A percentile compares a stretch with the other conserved stretches of the same genome.
These are phyloP conservation scores for Pluteus cervinus DNA, from an alignment of 768 basidiomycete genomes.

Conservation along the genomic window DNA sequence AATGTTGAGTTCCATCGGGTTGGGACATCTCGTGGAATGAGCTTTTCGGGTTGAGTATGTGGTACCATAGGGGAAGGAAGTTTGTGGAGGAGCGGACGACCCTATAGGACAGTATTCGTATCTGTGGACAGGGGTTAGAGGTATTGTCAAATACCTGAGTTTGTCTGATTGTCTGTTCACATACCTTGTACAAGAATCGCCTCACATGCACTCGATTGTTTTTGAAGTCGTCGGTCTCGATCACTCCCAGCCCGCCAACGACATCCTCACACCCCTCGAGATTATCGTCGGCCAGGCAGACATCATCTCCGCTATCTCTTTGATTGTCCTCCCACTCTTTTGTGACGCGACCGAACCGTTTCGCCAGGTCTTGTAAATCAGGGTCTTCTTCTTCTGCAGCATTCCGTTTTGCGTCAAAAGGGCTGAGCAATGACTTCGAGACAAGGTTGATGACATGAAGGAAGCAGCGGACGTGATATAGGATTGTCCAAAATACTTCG, in stretches of 20 bases:
- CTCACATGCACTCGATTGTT: too few species aligned
- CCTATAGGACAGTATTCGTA: conserved; percentile 10
- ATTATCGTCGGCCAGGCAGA: neutral
- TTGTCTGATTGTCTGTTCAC: too few species aligned
- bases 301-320: too few species aligned
- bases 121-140: too few species aligned
- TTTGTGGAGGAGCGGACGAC: conserved; percentile 1
- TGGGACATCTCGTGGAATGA: conserved; percentile 29
- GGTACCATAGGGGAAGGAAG: neutral
- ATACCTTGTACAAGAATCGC: too few species aligned
- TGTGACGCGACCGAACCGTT: too few species aligned
- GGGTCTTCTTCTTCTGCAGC: conserved; percentile 4
- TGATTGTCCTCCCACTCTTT: too few species aligned
- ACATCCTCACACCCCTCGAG: neutral
- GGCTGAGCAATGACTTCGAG: conserved; percentile 20
- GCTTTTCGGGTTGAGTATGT: conserved; percentile 4
- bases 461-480: conserved; percentile 24
- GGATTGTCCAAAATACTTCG: conserved; percentile 10
- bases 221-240: too few species aligned
- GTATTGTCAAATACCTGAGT: too few species aligned
- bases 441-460: conserved; percentile 27
- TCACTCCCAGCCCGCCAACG: neutral
- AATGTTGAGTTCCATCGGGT: conserved; percentile 33
- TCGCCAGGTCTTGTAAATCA: too few species aligned
- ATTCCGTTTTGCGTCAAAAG: conserved; percentile 23